These are phyloP conservation scores for Pontederia crassipes DNA, from an alignment of 176 grass and related monocot species.

Conservation along the genomic window DNA sequence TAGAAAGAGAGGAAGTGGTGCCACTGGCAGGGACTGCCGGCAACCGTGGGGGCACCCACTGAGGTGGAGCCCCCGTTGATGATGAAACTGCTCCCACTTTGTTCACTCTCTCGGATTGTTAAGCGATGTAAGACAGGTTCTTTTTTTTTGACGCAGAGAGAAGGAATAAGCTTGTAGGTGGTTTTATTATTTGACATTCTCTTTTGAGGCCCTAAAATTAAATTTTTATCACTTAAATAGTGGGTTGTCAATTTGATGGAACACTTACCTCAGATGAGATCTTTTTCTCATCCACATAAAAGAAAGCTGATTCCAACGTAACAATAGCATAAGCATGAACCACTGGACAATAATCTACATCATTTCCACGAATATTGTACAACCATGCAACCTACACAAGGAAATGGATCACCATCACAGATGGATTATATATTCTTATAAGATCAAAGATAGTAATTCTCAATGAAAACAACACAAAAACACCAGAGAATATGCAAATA, in stretches of 20 bases:
- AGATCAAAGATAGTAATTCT: constrained; percentile 10
- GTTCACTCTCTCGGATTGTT: no score
- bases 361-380: constrained; percentile 80
- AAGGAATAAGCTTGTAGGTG: no score
- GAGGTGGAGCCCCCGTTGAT: no score
- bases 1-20: no score
- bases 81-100: no score
- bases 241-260: neutral
- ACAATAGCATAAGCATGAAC: constrained; percentile 96
- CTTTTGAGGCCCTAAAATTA: no score
- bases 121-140: no score
- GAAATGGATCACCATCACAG: neutral
- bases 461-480: constrained; percentile 12
- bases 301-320: constrained; percentile 62
- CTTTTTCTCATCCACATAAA: constrained; percentile 93
- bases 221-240: no score
- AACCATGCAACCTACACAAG: constrained; percentile 77
- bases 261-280: constrained; percentile 61
- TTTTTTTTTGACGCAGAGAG: no score
- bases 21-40: no score
- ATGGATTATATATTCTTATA: neutral
- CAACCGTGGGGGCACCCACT: no score
- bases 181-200: no score
- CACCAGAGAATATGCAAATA: neutral
- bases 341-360: constrained; percentile 86